Evolutionary conservation across 768 basidiomycete genomes (phyloP).

Genomic region (Trametes punicea): DNA sequence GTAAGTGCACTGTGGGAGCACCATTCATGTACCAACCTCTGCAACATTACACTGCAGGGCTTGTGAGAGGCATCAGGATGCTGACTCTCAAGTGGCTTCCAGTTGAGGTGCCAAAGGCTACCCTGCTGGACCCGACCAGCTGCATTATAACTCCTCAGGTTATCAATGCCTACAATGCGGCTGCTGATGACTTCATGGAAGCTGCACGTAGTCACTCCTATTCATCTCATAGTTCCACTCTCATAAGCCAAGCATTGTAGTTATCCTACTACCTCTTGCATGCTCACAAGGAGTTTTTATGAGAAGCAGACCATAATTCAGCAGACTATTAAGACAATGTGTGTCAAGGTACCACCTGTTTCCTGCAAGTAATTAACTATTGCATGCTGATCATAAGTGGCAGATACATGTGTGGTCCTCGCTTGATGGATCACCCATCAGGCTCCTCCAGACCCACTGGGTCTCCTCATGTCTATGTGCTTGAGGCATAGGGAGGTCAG

Average conservation of each 20-base stretch:
- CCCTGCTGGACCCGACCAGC: slow-evolving; percentile 71
- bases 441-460: slow-evolving; percentile 56
- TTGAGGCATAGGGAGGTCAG: slow-evolving; percentile 68
- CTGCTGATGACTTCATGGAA: slow-evolving; percentile 84
- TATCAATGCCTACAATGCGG: slow-evolving; percentile 66
- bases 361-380: not conserved
- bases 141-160: slow-evolving; percentile 80
- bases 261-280: slow-evolving; percentile 76
- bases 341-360: slow-evolving; percentile 55
- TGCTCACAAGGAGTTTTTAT: slow-evolving; percentile 74
- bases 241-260: slow-evolving; percentile 34
- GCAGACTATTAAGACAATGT: slow-evolving; percentile 85
- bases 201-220: slow-evolving; percentile 50
- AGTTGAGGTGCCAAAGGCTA: slow-evolving; percentile 65
- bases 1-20: slow-evolving; percentile 39
- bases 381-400: slow-evolving; percentile 45
- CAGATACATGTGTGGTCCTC: slow-evolving; percentile 66
- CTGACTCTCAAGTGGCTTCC: slow-evolving; percentile 74
- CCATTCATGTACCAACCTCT: not conserved
- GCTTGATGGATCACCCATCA: slow-evolving; percentile 77
- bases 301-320: slow-evolving; percentile 75
- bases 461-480: slow-evolving; percentile 71
- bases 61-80: slow-evolving; percentile 74
- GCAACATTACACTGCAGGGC: slow-evolving; percentile 49
- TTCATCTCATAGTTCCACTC: not conserved